These are phyloP conservation scores for Amaranthus hypochondriacus DNA, from an alignment of 148 eudicot species.

Conservation along the genomic window DNA sequence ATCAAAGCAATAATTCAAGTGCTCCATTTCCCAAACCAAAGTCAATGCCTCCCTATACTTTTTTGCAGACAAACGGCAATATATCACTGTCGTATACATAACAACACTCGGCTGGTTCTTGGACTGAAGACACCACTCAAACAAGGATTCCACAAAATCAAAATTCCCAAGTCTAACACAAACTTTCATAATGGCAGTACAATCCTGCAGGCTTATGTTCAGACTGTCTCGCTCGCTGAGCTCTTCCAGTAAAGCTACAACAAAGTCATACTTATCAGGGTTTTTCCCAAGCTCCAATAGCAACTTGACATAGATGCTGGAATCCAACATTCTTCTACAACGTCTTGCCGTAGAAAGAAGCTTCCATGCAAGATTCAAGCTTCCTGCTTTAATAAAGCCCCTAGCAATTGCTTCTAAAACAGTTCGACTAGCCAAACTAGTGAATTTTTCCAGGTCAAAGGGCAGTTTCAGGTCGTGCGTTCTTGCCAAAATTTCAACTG, in stretches of 20 bases:
- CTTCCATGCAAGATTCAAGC: conserved; percentile 62
- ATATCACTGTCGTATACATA: conserved; percentile 82
- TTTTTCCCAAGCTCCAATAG: conserved; percentile 64
- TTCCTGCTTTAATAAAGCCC: conserved; percentile 74
- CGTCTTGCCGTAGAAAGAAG: conserved; percentile 55
- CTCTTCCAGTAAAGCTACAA: conserved; percentile 57
- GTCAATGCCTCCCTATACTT: conserved; percentile 69
- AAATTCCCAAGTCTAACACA: conserved; percentile 61
- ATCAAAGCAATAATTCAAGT: conserved; percentile 53
- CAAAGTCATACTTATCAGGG: conserved; percentile 57
- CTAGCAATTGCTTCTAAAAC: conserved; percentile 75
- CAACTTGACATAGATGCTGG: conserved; percentile 74
- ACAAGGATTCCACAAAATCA: conserved; percentile 73
- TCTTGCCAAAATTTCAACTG: conserved; percentile 79
- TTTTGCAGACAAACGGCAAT: conserved; percentile 47
- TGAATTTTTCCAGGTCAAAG: conserved; percentile 44
- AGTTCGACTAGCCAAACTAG: conserved; percentile 40
- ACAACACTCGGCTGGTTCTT: conserved; percentile 52
- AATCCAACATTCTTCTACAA: conserved; percentile 52
- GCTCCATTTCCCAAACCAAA: conserved; percentile 96
- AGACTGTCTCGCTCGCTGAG: conserved; percentile 71
- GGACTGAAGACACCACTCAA: conserved; percentile 60
- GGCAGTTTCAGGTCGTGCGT: conserved; percentile 57
- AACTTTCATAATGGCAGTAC: conserved; percentile 82
- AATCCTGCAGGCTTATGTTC: conserved; percentile 61